Percentiles rank a stretch among this genome's conserved stretches.
Conservation (phyloP, 2,329 filamentous ascomycete genomes). For the Pestalotiopsis sp. region DNA sequence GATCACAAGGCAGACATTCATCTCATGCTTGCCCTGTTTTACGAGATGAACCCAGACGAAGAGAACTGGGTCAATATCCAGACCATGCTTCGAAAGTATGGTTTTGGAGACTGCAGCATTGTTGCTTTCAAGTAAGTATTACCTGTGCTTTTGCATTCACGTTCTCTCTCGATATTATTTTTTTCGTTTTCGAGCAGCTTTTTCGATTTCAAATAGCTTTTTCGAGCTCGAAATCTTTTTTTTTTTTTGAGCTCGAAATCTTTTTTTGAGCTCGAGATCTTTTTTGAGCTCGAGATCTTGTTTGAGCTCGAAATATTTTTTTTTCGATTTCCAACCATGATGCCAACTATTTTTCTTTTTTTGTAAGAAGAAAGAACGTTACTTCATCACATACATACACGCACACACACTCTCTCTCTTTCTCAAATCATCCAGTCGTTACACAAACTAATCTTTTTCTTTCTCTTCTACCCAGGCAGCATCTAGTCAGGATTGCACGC, state of each 20-base stretch:
- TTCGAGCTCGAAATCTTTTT: too few species aligned
- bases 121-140: neutral
- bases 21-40: conserved; percentile 30
- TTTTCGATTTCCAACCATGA: too few species aligned
- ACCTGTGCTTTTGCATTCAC: neutral
- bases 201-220: too few species aligned
- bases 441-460: neutral
- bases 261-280: too few species aligned
- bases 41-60: neutral
- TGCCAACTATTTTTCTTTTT: neutral
- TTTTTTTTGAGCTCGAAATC: too few species aligned
- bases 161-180: too few species aligned
- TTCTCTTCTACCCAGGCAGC: neutral
- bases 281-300: too few species aligned
- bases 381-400: neutral
- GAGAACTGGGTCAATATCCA: neutral
- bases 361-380: too few species aligned
- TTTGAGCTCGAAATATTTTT: too few species aligned
- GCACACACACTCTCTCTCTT: too few species aligned
- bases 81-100: neutral
- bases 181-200: too few species aligned
- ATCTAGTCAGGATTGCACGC: neutral
- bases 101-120: neutral
- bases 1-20: conserved; percentile 37
- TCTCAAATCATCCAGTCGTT: neutral